Evolutionary conservation across 805 yeast species (phyloP).

Genomic region (Brettanomyces bruxellensis): DNA sequence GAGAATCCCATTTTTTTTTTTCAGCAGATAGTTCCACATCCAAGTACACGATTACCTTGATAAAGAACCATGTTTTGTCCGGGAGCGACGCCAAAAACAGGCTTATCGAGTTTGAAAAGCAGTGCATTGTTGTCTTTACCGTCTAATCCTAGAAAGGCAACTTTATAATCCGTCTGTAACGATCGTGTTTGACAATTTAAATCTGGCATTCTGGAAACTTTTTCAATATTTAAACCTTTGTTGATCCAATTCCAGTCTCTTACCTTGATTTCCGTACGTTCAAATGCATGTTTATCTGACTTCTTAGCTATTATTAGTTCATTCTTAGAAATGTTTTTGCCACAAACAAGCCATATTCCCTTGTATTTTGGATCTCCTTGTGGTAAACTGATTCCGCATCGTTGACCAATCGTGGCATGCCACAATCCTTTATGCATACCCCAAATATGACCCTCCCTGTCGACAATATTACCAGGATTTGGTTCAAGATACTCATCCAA

Average conservation of each 20-base stretch:
- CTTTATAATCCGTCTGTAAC: conserved; percentile 47
- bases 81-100: conserved; percentile 72
- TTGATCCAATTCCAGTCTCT: conserved; percentile 44
- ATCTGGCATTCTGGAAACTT: conserved; percentile 7
- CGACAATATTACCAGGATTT: conserved; percentile 71
- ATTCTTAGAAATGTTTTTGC: conserved; percentile 53
- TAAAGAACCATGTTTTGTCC: conserved; percentile 84
- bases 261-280: conserved; percentile 32
- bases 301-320: conserved; percentile 77
- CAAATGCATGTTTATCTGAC: conserved; percentile 47
- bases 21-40: conserved; percentile 40
- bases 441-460: conserved; percentile 64
- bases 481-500: conserved; percentile 65
- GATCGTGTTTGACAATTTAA: conserved; percentile 64
- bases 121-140: conserved; percentile 11
- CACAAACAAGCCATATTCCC: conserved; percentile 85
- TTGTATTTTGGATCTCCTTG: conserved; percentile 69
- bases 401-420: conserved; percentile 94
- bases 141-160: conserved; percentile 6
- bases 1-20: no score
- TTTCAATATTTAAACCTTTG: conserved; percentile 4
- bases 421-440: conserved; percentile 84
- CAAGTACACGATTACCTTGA: conserved; percentile 55
- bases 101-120: conserved; percentile 31
- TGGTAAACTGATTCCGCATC: conserved; percentile 72